Evolutionary conservation across 129 eudicot species (phyloP).

Genomic region (Artemisia argyi): DNA sequence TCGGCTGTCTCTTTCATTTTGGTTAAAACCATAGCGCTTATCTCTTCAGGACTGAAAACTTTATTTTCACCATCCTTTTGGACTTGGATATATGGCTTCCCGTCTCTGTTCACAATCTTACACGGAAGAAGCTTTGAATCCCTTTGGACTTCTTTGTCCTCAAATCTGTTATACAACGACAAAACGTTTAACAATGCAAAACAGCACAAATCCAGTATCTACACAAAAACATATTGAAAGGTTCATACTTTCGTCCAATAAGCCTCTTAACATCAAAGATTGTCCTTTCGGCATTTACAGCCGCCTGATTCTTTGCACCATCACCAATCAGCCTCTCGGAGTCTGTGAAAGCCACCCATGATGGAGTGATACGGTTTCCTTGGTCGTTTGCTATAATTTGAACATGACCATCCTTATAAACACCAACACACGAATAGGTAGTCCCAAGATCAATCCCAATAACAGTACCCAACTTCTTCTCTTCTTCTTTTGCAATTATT

Average conservation of each 20-base stretch:
- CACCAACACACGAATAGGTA: slow-evolving; percentile 87
- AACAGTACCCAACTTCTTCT: slow-evolving; percentile 67
- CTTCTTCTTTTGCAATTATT: slow-evolving; percentile 57
- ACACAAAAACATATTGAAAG: too few relatives aligned
- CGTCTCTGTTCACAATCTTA: too few relatives aligned
- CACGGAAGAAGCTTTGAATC: too few relatives aligned
- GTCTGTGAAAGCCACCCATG: slow-evolving; percentile 86
- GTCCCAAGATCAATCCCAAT: slow-evolving; percentile 84
- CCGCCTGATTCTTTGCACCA: slow-evolving; percentile 88
- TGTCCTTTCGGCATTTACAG: slow-evolving; percentile 71
- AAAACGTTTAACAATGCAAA: too few relatives aligned
- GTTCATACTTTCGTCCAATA: too few relatives aligned
- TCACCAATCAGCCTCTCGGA: slow-evolving; percentile 78
- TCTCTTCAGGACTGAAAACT: slow-evolving; percentile 65
- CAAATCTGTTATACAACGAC: too few relatives aligned
- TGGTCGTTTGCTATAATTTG: slow-evolving; percentile 89
- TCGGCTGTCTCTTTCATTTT: slow-evolving; percentile 74
- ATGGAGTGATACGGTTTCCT: slow-evolving; percentile 93
- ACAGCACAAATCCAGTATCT: too few relatives aligned
- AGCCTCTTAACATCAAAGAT: slow-evolving; percentile 68
- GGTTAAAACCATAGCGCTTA: slow-evolving; percentile 56
- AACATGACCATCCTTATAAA: slow-evolving; percentile 67
- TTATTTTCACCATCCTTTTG: slow-evolving; percentile 41
- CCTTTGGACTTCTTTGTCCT: too few relatives aligned
- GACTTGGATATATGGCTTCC: too few relatives aligned